Conservation (phyloP, 306 rosid species). For the Macrotyloma uniflorum region DNA sequence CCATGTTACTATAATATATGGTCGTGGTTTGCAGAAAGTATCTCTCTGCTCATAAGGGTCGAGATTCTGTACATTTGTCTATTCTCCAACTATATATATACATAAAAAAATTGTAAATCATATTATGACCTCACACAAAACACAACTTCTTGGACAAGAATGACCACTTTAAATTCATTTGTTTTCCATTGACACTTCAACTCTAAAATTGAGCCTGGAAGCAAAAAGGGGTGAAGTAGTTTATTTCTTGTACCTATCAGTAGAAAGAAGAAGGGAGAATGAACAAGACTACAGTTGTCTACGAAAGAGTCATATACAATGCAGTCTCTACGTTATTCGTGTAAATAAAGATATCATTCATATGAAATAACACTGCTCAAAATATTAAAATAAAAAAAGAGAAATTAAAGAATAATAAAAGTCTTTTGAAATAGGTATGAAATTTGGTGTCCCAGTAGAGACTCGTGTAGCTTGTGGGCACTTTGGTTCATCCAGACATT, state of each 20-base stretch:
- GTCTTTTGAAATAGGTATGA: background rate
- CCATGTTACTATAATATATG: background rate
- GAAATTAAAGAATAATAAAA: background rate
- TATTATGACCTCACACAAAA: background rate
- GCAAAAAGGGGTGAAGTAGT: background rate
- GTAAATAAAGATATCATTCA: conserved; percentile 35
- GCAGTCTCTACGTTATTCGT: conserved; percentile 53
- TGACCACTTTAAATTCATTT: background rate
- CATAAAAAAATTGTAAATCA: background rate
- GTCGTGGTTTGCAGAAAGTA: background rate
- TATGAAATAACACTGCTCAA: background rate
- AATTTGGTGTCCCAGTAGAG: background rate
- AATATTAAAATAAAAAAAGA: background rate
- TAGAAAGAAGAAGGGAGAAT: too few relatives aligned
- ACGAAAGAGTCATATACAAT: conserved; percentile 29
- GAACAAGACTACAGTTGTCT: background rate
- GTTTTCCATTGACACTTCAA: background rate
- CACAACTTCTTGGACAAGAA: background rate
- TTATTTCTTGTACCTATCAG: background rate
- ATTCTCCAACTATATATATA: background rate
- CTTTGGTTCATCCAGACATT: background rate
- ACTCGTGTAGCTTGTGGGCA: too few relatives aligned
- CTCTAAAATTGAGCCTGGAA: too few relatives aligned
- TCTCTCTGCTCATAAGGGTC: too few relatives aligned
- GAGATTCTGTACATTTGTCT: background rate